Evolutionary conservation across 495 filamentous ascomycete species (phyloP).

Genomic region (Penicillium macrosclerotiorum): DNA sequence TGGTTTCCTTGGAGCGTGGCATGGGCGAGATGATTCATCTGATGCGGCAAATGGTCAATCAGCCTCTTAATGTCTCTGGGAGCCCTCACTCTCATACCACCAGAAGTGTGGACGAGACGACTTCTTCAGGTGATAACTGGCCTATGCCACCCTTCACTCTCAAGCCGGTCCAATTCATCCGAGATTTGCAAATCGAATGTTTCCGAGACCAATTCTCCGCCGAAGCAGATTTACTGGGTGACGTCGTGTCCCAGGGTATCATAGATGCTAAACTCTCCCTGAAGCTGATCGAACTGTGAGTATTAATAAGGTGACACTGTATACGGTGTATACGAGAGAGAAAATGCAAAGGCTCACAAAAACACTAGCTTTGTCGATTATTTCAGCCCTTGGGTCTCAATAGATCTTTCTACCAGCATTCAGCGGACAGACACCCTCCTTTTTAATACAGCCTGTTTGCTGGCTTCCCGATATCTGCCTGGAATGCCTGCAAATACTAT

Average conservation of each 20-base stretch:
- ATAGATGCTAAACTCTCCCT: slow-evolving; percentile 36
- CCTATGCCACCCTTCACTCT: slow-evolving; percentile 22
- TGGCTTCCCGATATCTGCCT: slow-evolving; percentile 42
- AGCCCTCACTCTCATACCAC: slow-evolving; percentile 15
- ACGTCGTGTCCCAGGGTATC: slow-evolving; percentile 32
- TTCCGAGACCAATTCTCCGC: slow-evolving; percentile 26
- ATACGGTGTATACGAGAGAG: too few species aligned
- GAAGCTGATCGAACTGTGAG: slow-evolving; percentile 39
- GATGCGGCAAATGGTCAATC: slow-evolving; percentile 37
- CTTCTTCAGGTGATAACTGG: slow-evolving; percentile 17
- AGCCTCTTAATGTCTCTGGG: slow-evolving; percentile 19
- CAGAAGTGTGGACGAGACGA: slow-evolving; percentile 27
- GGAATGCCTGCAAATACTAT: slow-evolving; percentile 29
- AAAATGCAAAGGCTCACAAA: too few species aligned
- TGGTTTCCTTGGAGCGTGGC: slow-evolving; percentile 34
- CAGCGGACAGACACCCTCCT: slow-evolving; percentile 33
- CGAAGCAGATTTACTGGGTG: slow-evolving; percentile 26
- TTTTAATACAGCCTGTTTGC: slow-evolving; percentile 38
- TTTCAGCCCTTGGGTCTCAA: slow-evolving; percentile 38
- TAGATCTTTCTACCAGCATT: slow-evolving; percentile 30
- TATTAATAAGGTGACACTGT: too few species aligned
- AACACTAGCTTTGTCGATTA: slow-evolving; percentile 42
- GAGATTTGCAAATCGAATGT: slow-evolving; percentile 36
- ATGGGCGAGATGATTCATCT: slow-evolving; percentile 42
- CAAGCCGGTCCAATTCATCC: slow-evolving; percentile 37